Percentiles rank a stretch among this genome's conserved stretches.
phyloP scores from a whole-genome alignment of 208 protist species.

The Novymonas esmeraldas region DNA sequence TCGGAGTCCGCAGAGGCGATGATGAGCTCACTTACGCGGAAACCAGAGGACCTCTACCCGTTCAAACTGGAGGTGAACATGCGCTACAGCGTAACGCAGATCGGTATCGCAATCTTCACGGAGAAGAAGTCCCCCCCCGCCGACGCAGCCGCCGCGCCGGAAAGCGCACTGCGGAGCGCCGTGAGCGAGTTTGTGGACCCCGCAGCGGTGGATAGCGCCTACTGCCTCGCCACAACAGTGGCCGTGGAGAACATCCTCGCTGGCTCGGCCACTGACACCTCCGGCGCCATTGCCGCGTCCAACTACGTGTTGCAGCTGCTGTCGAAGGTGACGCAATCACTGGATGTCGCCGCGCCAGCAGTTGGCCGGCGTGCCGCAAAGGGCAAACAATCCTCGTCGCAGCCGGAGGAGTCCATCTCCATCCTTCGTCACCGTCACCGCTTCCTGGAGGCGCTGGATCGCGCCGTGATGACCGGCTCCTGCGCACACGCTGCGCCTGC shows the following conservation, averaged over 20 bases:
- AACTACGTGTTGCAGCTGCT: constrained; percentile 1
- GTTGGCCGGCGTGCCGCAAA: not conserved
- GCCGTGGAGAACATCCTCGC: not conserved
- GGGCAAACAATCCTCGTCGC: no score
- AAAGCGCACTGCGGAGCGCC: not conserved
- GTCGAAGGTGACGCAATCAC: not conserved
- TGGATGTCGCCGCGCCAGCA: not conserved
- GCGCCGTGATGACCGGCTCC: no score
- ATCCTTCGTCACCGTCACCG: not conserved
- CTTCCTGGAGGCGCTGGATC: constrained; percentile 24
- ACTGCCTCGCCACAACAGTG: not conserved
- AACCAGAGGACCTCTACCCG: constrained; percentile 39
- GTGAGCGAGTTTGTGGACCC: not conserved
- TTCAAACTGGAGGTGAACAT: constrained; percentile 39
- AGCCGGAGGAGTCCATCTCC: not conserved
- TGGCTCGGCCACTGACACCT: no score
- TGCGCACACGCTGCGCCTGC: not conserved
- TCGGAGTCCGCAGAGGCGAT: constrained; percentile 3
- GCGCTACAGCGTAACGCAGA: constrained; percentile 52
- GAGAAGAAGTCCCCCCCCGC: constrained; percentile 1
- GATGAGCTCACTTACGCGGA: constrained; percentile 23
- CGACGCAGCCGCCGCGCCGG: not conserved
- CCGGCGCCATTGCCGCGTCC: not conserved
- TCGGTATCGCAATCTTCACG: constrained; percentile 67
- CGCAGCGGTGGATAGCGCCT: not conserved